Percentiles rank a stretch among this genome's conserved stretches.
Evolutionary conservation across 768 basidiomycete genomes (phyloP).

Genomic region (Tricholomella constricta): DNA sequence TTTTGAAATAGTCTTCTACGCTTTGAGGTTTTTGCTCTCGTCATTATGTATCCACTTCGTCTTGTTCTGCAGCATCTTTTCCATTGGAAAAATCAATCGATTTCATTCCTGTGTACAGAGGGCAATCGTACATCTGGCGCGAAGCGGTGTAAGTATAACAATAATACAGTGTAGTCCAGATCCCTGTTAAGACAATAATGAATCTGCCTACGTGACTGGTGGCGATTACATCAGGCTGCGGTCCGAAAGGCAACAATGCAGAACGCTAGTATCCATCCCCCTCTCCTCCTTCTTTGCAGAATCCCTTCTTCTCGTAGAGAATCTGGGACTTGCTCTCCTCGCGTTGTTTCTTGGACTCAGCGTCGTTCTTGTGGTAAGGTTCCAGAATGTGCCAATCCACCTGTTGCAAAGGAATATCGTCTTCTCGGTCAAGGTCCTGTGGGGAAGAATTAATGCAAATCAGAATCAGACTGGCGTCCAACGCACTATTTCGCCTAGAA

Average conservation of each 20-base stretch:
- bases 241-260: background rate
- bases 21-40: constrained; percentile 10
- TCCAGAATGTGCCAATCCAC: constrained; percentile 73
- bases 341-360: constrained; percentile 72
- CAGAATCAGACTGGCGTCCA: background rate
- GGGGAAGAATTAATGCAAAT: background rate
- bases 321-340: constrained; percentile 85
- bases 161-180: constrained; percentile 20
- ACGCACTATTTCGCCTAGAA: constrained; percentile 93
- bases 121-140: background rate
- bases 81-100: constrained; percentile 13
- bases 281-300: constrained; percentile 94
- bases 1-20: constrained; percentile 5
- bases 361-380: constrained; percentile 71
- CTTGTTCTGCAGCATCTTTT: constrained; percentile 6
- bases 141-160: constrained; percentile 20
- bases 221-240: background rate
- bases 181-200: constrained; percentile 21
- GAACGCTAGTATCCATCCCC: constrained; percentile 86
- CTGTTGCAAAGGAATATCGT: constrained; percentile 78
- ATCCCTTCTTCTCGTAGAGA: constrained; percentile 82
- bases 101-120: constrained; percentile 6
- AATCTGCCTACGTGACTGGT: constrained; percentile 20
- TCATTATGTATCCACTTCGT: constrained; percentile 5
- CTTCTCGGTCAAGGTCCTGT: constrained; percentile 92